phyloP scores from a whole-genome alignment of 2,329 filamentous ascomycete species.

The Fusarium verticillioides region DNA sequence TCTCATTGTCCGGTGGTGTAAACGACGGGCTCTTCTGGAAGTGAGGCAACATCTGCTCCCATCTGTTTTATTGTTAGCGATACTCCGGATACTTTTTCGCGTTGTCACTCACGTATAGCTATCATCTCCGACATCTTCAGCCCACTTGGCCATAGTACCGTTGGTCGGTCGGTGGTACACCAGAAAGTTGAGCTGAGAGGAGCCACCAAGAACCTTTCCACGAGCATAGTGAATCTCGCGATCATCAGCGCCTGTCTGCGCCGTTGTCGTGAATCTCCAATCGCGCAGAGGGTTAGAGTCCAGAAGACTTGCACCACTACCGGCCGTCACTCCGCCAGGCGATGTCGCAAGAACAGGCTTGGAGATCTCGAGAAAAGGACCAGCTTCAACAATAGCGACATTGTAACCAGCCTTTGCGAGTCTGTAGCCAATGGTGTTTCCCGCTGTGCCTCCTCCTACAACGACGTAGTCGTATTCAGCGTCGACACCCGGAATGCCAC shows the following conservation, averaged over 20 bases:
- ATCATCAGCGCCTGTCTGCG: conserved; percentile 30
- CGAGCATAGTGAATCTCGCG: conserved; percentile 50
- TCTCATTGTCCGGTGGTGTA: conserved; percentile 38
- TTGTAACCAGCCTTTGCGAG: conserved; percentile 46
- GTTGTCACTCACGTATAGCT: conserved; percentile 33
- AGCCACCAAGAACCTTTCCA: conserved; percentile 54
- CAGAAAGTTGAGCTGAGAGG: conserved; percentile 52
- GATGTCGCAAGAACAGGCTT: conserved; percentile 44
- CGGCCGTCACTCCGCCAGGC: conserved; percentile 39
- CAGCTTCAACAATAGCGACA: conserved; percentile 55
- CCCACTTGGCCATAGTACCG: conserved; percentile 47
- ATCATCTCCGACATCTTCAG: conserved; percentile 45
- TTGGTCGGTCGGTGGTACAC: conserved; percentile 48
- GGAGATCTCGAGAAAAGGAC: conserved; percentile 48
- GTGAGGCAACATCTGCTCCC: conserved; percentile 42
- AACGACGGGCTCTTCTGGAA: conserved; percentile 45
- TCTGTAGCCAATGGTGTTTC: conserved; percentile 49
- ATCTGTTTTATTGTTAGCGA: background rate
- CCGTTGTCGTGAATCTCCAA: conserved; percentile 48
- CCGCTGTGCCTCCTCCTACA: conserved; percentile 54
- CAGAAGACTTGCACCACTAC: conserved; percentile 32
- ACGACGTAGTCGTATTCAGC: conserved; percentile 45
- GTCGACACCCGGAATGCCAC: conserved; percentile 22
- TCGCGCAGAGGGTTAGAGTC: conserved; percentile 39
- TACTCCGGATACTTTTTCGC: no score